Evolutionary conservation across 2,329 filamentous ascomycete species (phyloP), one percentile per base, ranked within the genome.

Genomic region (Cucurbitaria berberidis): DNA sequence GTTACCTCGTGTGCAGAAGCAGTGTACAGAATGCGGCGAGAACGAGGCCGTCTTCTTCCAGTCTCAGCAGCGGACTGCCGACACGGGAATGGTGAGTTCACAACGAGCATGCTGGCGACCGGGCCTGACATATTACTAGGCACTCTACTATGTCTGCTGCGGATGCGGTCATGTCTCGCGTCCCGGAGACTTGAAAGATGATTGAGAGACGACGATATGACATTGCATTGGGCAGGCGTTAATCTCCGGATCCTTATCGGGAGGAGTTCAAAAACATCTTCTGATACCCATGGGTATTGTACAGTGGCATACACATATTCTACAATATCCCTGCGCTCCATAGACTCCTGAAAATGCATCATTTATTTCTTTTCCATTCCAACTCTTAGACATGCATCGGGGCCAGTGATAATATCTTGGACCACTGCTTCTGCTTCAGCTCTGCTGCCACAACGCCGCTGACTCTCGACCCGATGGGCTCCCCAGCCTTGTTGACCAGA

Each of bases 31-130:
- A 65, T 99, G 96, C 82, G 84, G 85, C 63, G 89, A 95, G 76
- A 86, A 87, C 66, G 93, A 98, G 78, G 92, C 93, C 40, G 96
- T 99, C 55, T 99, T 96, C 80, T 99, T 99, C 82, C 95, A 99
- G 80, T 97, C 93, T 57, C 95, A 99, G 75, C 93, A 98, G 81
- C 89, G 95, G 77, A 96, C 89, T 65, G 91, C 91, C 43, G 93
- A 98, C 77, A 99, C 95, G 39, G 95, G 95, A 80, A 99, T 99
- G 95, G 95, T 98, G 78, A 65, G 63, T 48, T 16, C n/a, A 9
- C 11, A 13, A 7, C 13, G 1, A 8, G 10, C 22, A 15, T 15
- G 16, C 34, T 18, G 16, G 18, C 10, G 27, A n/a, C 29, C 18
- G 19, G 32, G 42, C 9, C 65, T 69, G 35, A 70, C 53, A 27